A percentile compares a stretch with the other conserved stretches of the same genome.
Evolutionary conservation across 225 moss, liverwort and hornwort species (phyloP).

Genomic region (Polytrichum commune): DNA sequence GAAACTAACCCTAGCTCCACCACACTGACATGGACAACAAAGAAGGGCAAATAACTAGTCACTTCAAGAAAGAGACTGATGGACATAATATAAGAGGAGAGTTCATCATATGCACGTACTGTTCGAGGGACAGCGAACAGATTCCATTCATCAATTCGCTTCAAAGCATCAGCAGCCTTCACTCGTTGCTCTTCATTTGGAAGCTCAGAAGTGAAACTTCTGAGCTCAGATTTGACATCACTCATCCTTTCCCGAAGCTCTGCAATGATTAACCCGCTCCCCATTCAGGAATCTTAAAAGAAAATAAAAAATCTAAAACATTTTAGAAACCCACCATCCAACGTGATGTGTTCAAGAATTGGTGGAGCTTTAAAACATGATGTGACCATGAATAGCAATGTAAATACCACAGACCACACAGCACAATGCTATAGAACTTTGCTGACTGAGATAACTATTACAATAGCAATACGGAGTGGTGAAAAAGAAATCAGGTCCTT

Average conservation of each 20-base stretch:
- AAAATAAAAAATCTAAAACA: too few species aligned
- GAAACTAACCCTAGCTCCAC: too few species aligned
- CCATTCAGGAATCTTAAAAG: too few species aligned
- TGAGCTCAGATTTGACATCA: conserved; percentile 68
- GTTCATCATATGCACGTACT: conserved; percentile 28
- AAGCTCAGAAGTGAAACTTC: conserved; percentile 45
- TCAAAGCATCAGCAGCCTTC: conserved; percentile 70
- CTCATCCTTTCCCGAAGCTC: conserved; percentile 74
- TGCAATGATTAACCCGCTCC: conserved; percentile 10
- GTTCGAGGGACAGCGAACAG: conserved; percentile 55
- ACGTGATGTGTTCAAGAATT: too few species aligned
- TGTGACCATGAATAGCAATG: too few species aligned
- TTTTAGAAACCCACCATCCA: too few species aligned
- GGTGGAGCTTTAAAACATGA: too few species aligned
- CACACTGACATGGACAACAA: background rate
- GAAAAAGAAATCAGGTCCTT: too few species aligned
- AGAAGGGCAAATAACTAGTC: background rate
- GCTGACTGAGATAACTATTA: too few species aligned
- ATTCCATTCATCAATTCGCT: conserved; percentile 89
- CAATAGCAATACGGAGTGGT: too few species aligned
- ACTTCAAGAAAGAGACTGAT: background rate
- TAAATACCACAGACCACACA: too few species aligned
- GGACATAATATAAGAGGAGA: conserved; percentile 6
- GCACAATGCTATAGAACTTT: too few species aligned
- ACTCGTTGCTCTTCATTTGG: conserved; percentile 41